Base-by-base conservation (phyloP, 352 stramenopile species). In the Albugo candida region DNA sequence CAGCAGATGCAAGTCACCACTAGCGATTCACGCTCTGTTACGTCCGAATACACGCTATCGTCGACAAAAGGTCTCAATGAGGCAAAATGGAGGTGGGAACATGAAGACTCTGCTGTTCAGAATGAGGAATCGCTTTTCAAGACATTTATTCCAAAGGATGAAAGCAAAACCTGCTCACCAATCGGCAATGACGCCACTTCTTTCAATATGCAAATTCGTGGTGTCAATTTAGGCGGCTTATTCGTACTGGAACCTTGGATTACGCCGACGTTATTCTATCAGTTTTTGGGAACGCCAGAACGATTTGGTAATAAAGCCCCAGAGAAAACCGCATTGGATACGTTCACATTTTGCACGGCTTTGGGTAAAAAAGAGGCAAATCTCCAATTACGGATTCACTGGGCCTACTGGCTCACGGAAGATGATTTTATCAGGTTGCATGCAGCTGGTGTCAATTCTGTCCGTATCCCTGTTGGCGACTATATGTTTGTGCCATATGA, bases 221-320 rank as follows among this genome's bases (percentile, higher is more conserved):
- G 87, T 13, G 85, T 85, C 24, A 97, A 96, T 56, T 68, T 97
- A 8, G 92, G 88, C 27, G 88, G 89, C 16, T 97, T 83, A 83
- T 78, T 97, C 60, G 92, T 97, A 18, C 67, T 97, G 17, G 92
- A 97, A 61, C 87, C 85, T 11, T 97, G 88, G 88, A 92, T 97
- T 56, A 97, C 88, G 18, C 93, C 92, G 20, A 82, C 66, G 47
- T 59, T 97, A 24, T 97, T 97, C 63, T 97, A 97, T 62, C 89
- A 97, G 56, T 97, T 97, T 64, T 50, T 97, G 11, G 70, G 76
- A 36, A 83, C 67, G 4, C 64, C 81, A 31, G 67, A 85, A 43
- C 64, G 67, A 35, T 82, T 66, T 43, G 70, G 68, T 4, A 67
- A 86, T 49, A 60, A 87, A 37, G 74, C 86, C 17, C 74, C 70